Evolutionary conservation across 1,284 basidiomycete species (phyloP).

Genomic region (Pseudozyma thailandica): DNA sequence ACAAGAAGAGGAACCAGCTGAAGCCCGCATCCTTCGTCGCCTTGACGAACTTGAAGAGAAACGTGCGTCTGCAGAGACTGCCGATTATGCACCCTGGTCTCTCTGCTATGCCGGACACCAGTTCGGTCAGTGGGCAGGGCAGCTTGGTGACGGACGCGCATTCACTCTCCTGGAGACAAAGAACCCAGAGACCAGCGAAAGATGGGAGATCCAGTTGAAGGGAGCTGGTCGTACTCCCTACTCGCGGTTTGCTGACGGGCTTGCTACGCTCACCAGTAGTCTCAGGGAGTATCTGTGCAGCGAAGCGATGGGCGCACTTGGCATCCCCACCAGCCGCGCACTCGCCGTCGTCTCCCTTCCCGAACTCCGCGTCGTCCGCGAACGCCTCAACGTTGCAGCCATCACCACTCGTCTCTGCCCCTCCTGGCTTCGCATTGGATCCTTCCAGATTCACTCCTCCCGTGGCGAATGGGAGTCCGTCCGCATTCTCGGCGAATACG

Average conservation of each 20-base stretch:
- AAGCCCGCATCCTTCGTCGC: constrained; percentile 24
- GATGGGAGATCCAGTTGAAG: constrained; percentile 86
- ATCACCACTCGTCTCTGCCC: constrained; percentile 86
- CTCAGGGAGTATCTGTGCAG: constrained; percentile 79
- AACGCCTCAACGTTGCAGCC: constrained; percentile 81
- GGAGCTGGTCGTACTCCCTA: constrained; percentile 94
- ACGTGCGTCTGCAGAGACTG: constrained; percentile 10
- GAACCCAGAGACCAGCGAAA: constrained; percentile 69
- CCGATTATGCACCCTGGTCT: constrained; percentile 59
- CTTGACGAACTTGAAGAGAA: constrained; percentile 43
- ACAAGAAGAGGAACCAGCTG: constrained; percentile 21
- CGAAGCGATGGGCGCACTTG: constrained; percentile 84
- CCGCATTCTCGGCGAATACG: constrained; percentile 72
- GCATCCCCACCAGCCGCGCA: constrained; percentile 88
- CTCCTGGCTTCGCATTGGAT: constrained; percentile 91
- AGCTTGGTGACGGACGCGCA: constrained; percentile 93
- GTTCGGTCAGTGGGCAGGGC: constrained; percentile 94
- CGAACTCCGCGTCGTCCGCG: constrained; percentile 79
- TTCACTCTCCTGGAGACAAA: constrained; percentile 81
- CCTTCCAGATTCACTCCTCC: constrained; percentile 84
- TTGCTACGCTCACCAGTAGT: constrained; percentile 90
- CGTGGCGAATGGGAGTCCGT: constrained; percentile 72
- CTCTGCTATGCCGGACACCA: constrained; percentile 72
- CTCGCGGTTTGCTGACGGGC: constrained; percentile 87
- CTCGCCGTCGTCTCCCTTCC: constrained; percentile 84